phyloP scores from a whole-genome alignment of 2,329 filamentous ascomycete species.

The Aspergillus versicolor region DNA sequence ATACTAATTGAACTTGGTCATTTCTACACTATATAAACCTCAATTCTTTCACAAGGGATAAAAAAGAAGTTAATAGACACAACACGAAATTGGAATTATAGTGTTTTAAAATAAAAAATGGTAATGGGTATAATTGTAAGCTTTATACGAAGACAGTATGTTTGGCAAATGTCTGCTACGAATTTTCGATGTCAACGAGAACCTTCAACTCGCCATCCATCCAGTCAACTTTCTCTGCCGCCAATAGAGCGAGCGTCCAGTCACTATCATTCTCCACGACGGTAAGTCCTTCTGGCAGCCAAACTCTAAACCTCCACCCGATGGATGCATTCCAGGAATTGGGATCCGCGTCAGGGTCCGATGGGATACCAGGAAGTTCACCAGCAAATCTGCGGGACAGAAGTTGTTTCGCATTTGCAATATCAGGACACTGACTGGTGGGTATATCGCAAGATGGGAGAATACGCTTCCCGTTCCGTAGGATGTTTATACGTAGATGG shows the following conservation, averaged over 20 bases:
- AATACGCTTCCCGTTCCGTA: slow-evolving; percentile 41
- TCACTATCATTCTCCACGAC: slow-evolving; percentile 41
- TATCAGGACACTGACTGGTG: slow-evolving; percentile 35
- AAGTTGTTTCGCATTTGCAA: slow-evolving; percentile 31
- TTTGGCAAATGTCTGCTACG: neutral
- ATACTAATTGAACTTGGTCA: neutral
- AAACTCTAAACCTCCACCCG: slow-evolving; percentile 39
- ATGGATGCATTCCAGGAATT: slow-evolving; percentile 19
- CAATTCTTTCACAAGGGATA: no score
- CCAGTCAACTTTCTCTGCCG: slow-evolving; percentile 46
- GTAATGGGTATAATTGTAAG: slow-evolving; percentile 1
- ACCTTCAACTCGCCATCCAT: slow-evolving; percentile 48
- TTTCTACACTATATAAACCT: no score
- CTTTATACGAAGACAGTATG: neutral
- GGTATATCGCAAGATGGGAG: slow-evolving; percentile 38
- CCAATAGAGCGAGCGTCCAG: slow-evolving; percentile 46
- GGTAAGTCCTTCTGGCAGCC: slow-evolving; percentile 44
- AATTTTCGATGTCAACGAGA: slow-evolving; percentile 36
- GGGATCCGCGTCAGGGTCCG: slow-evolving; percentile 20
- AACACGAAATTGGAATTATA: neutral
- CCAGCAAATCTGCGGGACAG: slow-evolving; percentile 32
- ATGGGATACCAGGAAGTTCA: slow-evolving; percentile 29
- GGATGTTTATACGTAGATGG: slow-evolving; percentile 38
- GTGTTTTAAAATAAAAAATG: no score
- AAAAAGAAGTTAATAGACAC: neutral